Evolutionary conservation across 495 filamentous ascomycete genomes (phyloP).

Genomic region (Cercophora newfieldiana): DNA sequence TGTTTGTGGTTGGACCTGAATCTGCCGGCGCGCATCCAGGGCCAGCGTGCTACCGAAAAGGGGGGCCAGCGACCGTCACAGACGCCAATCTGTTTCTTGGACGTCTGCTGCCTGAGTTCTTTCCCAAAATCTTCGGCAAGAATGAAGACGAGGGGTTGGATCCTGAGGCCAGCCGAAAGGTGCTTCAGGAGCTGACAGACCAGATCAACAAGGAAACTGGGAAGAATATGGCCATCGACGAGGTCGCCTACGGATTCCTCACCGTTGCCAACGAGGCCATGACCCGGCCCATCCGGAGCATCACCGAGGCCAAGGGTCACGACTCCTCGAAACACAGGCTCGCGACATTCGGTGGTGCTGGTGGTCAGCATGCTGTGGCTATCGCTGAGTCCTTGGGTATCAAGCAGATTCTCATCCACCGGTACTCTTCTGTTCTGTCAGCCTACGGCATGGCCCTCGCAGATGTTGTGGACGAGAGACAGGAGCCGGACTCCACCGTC

Average conservation of each 20-base stretch:
- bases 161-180: conserved; percentile 68
- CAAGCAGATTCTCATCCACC: conserved; percentile 81
- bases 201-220: conserved; percentile 70
- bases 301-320: conserved; percentile 92
- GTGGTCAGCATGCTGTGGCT: conserved; percentile 94
- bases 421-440: conserved; percentile 91
- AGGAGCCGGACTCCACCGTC: conserved; percentile 84
- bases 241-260: conserved; percentile 88
- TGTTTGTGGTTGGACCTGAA: conserved; percentile 96
- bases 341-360: conserved; percentile 91
- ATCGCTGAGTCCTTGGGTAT: conserved; percentile 90
- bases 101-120: conserved; percentile 87
- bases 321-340: conserved; percentile 87
- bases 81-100: conserved; percentile 93
- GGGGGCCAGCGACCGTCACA: conserved; percentile 87
- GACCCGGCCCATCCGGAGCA: conserved; percentile 85
- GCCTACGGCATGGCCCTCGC: conserved; percentile 97
- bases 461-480: conserved; percentile 89
- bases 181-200: conserved; percentile 75
- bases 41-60: conserved; percentile 93
- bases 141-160: conserved; percentile 88
- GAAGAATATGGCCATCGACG: conserved; percentile 76
- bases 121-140: conserved; percentile 94
- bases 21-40: conserved; percentile 92
- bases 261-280: conserved; percentile 95